These are phyloP conservation scores for Juglanconis oblonga DNA, from an alignment of 2,329 filamentous ascomycete genomes.

Conservation along the genomic window DNA sequence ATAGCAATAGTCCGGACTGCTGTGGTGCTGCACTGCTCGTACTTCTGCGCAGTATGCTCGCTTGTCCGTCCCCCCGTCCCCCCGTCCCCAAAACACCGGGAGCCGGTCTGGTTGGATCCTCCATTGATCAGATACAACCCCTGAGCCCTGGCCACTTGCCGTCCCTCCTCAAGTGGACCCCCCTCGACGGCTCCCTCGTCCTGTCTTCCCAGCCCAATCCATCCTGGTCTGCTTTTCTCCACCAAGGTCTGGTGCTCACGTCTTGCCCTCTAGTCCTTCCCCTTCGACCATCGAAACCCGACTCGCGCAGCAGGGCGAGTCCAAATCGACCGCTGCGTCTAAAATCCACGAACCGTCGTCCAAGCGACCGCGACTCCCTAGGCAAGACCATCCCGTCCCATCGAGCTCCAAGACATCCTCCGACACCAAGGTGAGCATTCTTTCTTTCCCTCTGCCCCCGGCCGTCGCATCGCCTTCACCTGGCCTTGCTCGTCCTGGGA, in stretches of 20 bases:
- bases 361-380: not conserved
- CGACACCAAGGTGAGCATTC: constrained; percentile 6
- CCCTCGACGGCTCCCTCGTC: not conserved
- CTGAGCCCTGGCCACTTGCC: not conserved
- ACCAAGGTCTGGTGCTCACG: not conserved
- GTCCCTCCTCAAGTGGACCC: not conserved
- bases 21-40: not conserved
- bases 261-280: not conserved
- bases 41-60: not conserved
- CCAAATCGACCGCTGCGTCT: not conserved
- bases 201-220: not conserved
- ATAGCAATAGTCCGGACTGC: not conserved
- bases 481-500: not conserved
- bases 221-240: not conserved
- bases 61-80: not conserved
- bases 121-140: not conserved
- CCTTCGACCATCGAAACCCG: not conserved
- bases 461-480: not conserved
- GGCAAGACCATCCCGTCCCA: constrained; percentile 1
- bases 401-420: not conserved
- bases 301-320: not conserved
- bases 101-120: not conserved
- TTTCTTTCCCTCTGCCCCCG: not conserved
- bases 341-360: not conserved
- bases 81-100: no score